phyloP scores from a whole-genome alignment of 2,329 filamentous ascomycete species.

The Penicillium thymicola region DNA sequence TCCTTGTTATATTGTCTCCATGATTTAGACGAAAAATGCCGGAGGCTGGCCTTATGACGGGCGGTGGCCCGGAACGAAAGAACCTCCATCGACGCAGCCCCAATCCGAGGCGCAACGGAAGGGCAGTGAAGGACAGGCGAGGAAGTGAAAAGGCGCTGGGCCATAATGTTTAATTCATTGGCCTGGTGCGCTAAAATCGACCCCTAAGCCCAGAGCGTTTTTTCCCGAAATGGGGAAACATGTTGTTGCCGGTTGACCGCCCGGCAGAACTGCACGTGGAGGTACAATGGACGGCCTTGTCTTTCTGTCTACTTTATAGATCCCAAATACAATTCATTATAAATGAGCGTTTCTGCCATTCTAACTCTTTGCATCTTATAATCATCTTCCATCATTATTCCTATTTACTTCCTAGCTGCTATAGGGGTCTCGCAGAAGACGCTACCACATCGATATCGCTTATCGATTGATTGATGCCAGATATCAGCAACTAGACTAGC shows the following conservation, averaged over 20 bases:
- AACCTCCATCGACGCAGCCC: constrained; percentile 31
- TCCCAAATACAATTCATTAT: background rate
- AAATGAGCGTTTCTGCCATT: background rate
- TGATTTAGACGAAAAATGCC: constrained; percentile 42
- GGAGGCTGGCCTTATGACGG: constrained; percentile 27
- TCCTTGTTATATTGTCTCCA: constrained; percentile 42
- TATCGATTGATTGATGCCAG: constrained; percentile 10
- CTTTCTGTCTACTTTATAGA: background rate
- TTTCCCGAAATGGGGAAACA: constrained; percentile 10
- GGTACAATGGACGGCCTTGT: background rate
- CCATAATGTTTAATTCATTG: constrained; percentile 35
- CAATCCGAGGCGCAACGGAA: constrained; percentile 20
- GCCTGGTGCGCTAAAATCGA: constrained; percentile 11
- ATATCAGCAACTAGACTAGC: constrained; percentile 5
- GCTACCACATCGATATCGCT: background rate
- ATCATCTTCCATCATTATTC: background rate
- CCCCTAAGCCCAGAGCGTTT: constrained; percentile 15
- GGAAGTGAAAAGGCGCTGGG: constrained; percentile 32
- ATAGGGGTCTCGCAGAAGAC: background rate
- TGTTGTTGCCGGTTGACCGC: constrained; percentile 13
- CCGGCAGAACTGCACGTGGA: constrained; percentile 17
- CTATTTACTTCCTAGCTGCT: background rate
- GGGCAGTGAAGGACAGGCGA: constrained; percentile 23
- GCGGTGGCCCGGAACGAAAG: constrained; percentile 33
- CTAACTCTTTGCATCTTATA: background rate